Percentiles rank a stretch among this genome's conserved stretches.
phyloP scores from a whole-genome alignment of 352 stramenopile species.

The Phytophthora cactorum region DNA sequence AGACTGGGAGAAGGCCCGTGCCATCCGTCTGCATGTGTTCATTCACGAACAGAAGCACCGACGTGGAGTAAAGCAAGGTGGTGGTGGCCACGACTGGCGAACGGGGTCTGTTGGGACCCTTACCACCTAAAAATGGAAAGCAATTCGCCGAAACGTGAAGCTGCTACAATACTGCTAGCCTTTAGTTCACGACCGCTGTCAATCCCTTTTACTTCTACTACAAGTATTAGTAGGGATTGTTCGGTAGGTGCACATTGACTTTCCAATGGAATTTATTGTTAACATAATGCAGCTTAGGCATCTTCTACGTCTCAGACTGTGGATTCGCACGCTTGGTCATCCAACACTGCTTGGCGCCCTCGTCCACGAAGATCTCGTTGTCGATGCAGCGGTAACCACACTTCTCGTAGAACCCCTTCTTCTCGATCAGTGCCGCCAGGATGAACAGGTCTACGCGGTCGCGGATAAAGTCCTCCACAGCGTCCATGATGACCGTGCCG shows the following conservation, averaged over 20 bases:
- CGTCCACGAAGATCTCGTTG: constrained; percentile 38
- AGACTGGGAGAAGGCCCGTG: constrained; percentile 45
- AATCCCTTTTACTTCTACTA: too few species aligned
- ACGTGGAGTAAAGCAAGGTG: too few species aligned
- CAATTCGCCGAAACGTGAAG: too few species aligned
- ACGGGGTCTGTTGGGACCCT: too few species aligned
- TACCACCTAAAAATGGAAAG: too few species aligned
- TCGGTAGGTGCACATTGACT: too few species aligned
- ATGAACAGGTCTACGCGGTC: constrained; percentile 38
- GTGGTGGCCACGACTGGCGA: too few species aligned
- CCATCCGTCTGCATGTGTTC: constrained; percentile 55
- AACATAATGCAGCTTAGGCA: neutral
- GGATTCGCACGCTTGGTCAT: constrained; percentile 25
- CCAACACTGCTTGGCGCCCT: constrained; percentile 37
- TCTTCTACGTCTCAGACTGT: neutral
- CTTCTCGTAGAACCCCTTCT: constrained; percentile 38
- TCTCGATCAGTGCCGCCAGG: constrained; percentile 47
- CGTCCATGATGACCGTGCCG: constrained; percentile 48
- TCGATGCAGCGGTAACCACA: constrained; percentile 34
- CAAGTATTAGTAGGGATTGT: too few species aligned
- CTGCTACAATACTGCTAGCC: too few species aligned
- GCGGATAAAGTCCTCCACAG: constrained; percentile 40
- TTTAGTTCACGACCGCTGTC: too few species aligned
- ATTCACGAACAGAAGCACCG: constrained; percentile 57
- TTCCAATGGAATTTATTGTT: too few species aligned